Evolutionary conservation across 2,329 filamentous ascomycete species (phyloP).

Genomic region (Pseudocercospora pini-densiflorae): DNA sequence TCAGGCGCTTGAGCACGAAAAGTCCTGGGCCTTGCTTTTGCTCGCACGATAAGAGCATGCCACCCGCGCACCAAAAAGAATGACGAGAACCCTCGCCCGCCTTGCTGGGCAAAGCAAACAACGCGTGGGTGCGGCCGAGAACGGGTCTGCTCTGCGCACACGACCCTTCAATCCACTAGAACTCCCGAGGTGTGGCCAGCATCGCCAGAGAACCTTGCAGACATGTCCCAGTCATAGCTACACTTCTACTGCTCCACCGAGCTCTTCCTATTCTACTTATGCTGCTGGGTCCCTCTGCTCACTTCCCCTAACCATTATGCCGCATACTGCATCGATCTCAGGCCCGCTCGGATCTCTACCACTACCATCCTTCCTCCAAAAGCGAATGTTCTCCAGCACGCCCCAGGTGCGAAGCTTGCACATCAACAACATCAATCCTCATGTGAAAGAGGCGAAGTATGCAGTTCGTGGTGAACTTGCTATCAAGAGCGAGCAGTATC

Average conservation of each 20-base stretch:
- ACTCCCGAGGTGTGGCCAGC: slow-evolving; percentile 9
- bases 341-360: slow-evolving; percentile 29
- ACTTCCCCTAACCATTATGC: background rate
- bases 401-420: slow-evolving; percentile 53
- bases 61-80: background rate
- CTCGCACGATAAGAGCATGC: slow-evolving; percentile 2
- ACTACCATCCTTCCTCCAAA: slow-evolving; percentile 31
- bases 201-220: slow-evolving; percentile 8
- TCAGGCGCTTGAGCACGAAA: background rate
- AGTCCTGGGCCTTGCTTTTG: slow-evolving; percentile 1
- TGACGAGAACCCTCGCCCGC: slow-evolving; percentile 4
- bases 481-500: slow-evolving; percentile 89
- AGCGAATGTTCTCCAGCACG: slow-evolving; percentile 28
- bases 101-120: slow-evolving; percentile 6
- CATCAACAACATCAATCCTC: slow-evolving; percentile 88
- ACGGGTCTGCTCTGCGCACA: background rate
- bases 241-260: background rate
- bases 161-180: slow-evolving; percentile 1
- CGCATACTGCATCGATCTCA: slow-evolving; percentile 7
- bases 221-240: slow-evolving; percentile 9
- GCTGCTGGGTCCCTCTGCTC: background rate
- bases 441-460: slow-evolving; percentile 87
- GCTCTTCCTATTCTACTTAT: background rate
- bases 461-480: slow-evolving; percentile 96
- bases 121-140: slow-evolving; percentile 8